A percentile compares a stretch with the other conserved stretches of the same genome.
Evolutionary conservation across 306 rosid genomes (phyloP).

Genomic region (Cicer judaicum): DNA sequence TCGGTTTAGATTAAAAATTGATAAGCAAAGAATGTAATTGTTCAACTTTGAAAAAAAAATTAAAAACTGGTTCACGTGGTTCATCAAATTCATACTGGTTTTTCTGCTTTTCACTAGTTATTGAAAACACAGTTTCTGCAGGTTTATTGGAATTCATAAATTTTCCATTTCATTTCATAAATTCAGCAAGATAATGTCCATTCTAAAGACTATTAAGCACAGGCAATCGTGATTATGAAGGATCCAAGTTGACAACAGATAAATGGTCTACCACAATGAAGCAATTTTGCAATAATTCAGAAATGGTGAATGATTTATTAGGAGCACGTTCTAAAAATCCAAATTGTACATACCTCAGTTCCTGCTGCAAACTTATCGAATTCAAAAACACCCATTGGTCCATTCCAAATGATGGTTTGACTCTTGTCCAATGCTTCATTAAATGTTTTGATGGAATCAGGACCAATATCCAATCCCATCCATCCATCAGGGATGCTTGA

Average conservation of each 20-base stretch:
- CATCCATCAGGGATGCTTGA: constrained; percentile 87
- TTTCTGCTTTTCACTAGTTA: background rate
- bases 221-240: background rate
- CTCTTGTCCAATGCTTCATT: constrained; percentile 70
- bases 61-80: background rate
- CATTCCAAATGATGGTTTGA: constrained; percentile 89
- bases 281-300: background rate
- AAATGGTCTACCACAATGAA: background rate
- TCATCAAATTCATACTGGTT: background rate
- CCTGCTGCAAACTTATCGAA: constrained; percentile 87
- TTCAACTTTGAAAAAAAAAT: background rate
- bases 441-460: constrained; percentile 85
- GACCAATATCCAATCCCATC: constrained; percentile 99
- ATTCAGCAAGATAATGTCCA: background rate
- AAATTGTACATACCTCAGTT: constrained; percentile 67
- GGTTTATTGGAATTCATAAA: background rate
- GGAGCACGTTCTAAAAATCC: background rate
- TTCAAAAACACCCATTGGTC: constrained; percentile 99
- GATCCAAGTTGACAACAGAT: background rate
- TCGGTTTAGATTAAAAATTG: background rate
- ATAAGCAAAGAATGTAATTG: background rate
- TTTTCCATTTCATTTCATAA: too few species aligned
- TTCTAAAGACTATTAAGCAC: background rate
- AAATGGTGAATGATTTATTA: background rate
- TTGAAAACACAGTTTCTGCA: background rate